Evolutionary conservation across 108 stramenopile genomes (phyloP).

Genomic region (Skeletonema menzelii): DNA sequence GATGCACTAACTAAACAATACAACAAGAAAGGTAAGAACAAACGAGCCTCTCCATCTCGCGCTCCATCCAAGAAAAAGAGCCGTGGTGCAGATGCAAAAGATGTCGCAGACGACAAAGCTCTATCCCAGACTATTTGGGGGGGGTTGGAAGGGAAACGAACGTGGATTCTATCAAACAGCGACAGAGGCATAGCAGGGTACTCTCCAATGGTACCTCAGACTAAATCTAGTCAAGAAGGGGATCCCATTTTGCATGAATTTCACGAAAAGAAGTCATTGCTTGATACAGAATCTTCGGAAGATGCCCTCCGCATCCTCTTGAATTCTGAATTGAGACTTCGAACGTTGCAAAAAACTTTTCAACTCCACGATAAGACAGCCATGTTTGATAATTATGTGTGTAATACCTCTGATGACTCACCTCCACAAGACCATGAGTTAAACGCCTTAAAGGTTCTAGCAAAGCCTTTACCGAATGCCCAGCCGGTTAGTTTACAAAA

Average conservation of each 20-base stretch:
- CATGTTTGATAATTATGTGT: constrained; percentile 8
- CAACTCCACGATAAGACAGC: constrained; percentile 15
- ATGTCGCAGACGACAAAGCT: constrained; percentile 2
- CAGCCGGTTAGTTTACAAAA: neutral
- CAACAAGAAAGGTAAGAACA: constrained; percentile 10
- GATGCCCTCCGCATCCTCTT: constrained; percentile 8
- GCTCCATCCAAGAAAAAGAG: constrained; percentile 11
- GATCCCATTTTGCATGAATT: neutral
- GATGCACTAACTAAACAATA: constrained; percentile 10
- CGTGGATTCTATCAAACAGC: constrained; percentile 10
- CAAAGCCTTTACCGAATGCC: constrained; percentile 8
- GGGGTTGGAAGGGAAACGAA: constrained; percentile 35
- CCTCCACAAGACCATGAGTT: constrained; percentile 11
- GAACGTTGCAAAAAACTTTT: constrained; percentile 5
- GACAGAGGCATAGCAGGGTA: constrained; percentile 3
- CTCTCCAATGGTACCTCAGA: constrained; percentile 1
- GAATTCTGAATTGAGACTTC: constrained; percentile 20
- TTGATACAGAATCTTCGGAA: constrained; percentile 2
- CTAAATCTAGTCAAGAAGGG: neutral
- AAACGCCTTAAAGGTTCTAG: constrained; percentile 12
- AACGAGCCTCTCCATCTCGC: constrained; percentile 4
- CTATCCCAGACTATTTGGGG: constrained; percentile 34
- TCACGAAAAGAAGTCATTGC: neutral
- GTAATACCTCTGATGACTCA: neutral
- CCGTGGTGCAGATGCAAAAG: neutral